Evolutionary conservation across 495 filamentous ascomycete genomes (phyloP), one percentile per base, ranked within the genome.

Genomic region (Aspergillus wentii): DNA sequence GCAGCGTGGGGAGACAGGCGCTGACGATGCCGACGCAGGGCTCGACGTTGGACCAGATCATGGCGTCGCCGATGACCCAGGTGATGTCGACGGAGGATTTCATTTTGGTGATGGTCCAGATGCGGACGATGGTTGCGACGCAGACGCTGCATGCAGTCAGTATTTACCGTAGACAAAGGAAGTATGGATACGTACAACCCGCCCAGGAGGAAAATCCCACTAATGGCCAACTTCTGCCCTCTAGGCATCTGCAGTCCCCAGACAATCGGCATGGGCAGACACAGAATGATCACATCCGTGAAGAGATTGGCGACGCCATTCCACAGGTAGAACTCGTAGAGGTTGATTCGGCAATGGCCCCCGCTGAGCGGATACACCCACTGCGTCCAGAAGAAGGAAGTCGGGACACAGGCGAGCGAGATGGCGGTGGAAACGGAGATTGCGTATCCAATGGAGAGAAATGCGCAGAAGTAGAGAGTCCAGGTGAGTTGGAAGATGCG

Each of bases 251-350:
- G 57, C 3, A 62, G 60, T 26, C 53, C 59, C 45, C 54, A 59
- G 37, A 59, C 60, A 15, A 61, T 56, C n/a, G 48, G 56, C 31
- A 69, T 48, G 2, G 67, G 65, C 18, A 83, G 53, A 3, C 64
- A 52, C 34, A 80, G 62, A 26, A 75, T 72, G 41, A 70, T 48
- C 0, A 72, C 17, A 43, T 82, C 76, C 5, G 75, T 62, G 9
- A 71, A 23, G 16, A 82, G 71, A 45, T 73, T 76, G 18, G 80
- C 46, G 4, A 50, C 63, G 0, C 69, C 61, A 31, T 70, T 65
- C 38, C 57, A 54, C 34, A 68, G 65, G 19, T 63, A 71, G 34
- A 74, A 57, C 9, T 57, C 46, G 40, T 72, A 71, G 35, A 68
- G 60, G 35, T 70, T 52, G 31, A 78, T 55, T 61, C 59, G 2